Percentiles rank a stretch among this genome's conserved stretches.
Evolutionary conservation across 192 early-diverging fungal species (phyloP).

Genomic region (Glomus cerebriforme): DNA sequence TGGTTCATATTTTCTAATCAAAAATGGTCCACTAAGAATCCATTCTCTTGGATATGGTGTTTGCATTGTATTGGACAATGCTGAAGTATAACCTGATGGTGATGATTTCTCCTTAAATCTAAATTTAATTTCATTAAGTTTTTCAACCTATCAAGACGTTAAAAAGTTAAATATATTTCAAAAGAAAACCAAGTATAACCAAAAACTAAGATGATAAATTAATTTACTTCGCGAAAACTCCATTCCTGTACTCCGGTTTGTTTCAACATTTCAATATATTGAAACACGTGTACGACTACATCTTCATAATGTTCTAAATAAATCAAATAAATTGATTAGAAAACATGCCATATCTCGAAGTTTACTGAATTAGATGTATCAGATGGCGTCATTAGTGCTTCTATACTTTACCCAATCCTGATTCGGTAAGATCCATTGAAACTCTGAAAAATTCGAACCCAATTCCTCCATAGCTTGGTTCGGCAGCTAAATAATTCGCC

Average conservation of each 20-base stretch:
- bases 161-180: background rate
- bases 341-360: slow-evolving; percentile 32
- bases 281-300: slow-evolving; percentile 79
- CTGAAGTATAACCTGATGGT: slow-evolving; percentile 66
- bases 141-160: slow-evolving; percentile 32
- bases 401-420: slow-evolving; percentile 65
- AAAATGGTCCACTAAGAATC: slow-evolving; percentile 66
- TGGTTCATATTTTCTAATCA: slow-evolving; percentile 66
- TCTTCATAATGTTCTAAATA: slow-evolving; percentile 79
- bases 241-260: slow-evolving; percentile 70
- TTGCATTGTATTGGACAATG: slow-evolving; percentile 77
- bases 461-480: slow-evolving; percentile 38
- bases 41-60: slow-evolving; percentile 67
- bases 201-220: slow-evolving; percentile 41
- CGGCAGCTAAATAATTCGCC: slow-evolving; percentile 69
- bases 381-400: slow-evolving; percentile 61
- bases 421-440: slow-evolving; percentile 72
- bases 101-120: slow-evolving; percentile 77
- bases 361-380: no score
- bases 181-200: background rate
- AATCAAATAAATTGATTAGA: slow-evolving; percentile 19
- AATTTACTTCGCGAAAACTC: slow-evolving; percentile 80
- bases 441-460: slow-evolving; percentile 77
- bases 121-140: slow-evolving; percentile 58
- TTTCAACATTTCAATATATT: slow-evolving; percentile 86